Evolutionary conservation across 768 basidiomycete species (phyloP).

Genomic region (Sporobolomyces phaffii): DNA sequence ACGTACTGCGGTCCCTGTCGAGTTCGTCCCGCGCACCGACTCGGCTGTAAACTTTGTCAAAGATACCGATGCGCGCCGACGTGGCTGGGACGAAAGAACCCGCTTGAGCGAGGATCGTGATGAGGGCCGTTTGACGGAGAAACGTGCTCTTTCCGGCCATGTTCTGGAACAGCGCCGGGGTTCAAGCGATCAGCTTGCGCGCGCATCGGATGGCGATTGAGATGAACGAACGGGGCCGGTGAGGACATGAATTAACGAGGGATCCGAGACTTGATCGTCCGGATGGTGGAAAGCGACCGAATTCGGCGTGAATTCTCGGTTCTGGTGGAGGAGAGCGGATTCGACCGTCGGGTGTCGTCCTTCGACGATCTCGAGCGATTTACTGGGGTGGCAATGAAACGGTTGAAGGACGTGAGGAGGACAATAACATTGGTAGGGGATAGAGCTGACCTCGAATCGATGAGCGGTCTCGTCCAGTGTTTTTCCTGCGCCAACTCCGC

Average conservation of each 20-base stretch:
- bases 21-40: constrained; percentile 93
- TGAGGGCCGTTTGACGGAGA: constrained; percentile 82
- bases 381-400: constrained; percentile 50
- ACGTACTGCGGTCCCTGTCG: constrained; percentile 86
- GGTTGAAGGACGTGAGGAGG: too few species aligned
- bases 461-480: constrained; percentile 63
- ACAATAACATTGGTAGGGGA: too few species aligned
- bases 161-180: constrained; percentile 23
- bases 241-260: constrained; percentile 65
- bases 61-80: constrained; percentile 68
- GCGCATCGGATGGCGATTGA: too few species aligned
- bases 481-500: constrained; percentile 72
- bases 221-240: constrained; percentile 68
- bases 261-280: constrained; percentile 37
- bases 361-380: constrained; percentile 61
- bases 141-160: constrained; percentile 73
- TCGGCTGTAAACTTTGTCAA: constrained; percentile 87
- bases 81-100: constrained; percentile 93
- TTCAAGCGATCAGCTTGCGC: too few species aligned
- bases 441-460: constrained; percentile 59
- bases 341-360: constrained; percentile 93
- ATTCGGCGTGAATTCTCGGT: constrained; percentile 79
- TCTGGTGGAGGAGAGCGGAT: constrained; percentile 66
- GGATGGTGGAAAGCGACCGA: constrained; percentile 58
- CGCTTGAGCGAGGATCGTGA: constrained; percentile 80